phyloP scores from a whole-genome alignment of 2,329 filamentous ascomycete genomes.

The Akanthomyces lecanii region DNA sequence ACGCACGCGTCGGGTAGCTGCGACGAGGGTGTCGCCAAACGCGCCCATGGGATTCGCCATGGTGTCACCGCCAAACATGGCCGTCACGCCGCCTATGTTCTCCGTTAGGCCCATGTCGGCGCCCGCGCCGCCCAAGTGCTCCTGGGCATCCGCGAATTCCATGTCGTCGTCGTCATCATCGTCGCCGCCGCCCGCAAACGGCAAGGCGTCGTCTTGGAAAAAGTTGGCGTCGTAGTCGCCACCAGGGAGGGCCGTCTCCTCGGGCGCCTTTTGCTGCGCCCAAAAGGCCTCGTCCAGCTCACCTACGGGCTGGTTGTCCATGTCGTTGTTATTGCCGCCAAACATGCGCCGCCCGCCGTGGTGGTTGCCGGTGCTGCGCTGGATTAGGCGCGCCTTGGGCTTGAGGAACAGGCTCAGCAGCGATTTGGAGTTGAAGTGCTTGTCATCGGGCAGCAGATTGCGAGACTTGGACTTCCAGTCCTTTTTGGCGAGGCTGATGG shows the following conservation, averaged over 20 bases:
- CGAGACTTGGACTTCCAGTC: constrained; percentile 93
- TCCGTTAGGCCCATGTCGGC: constrained; percentile 44
- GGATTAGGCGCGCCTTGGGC: constrained; percentile 79
- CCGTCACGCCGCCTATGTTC: constrained; percentile 45
- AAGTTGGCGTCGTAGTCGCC: constrained; percentile 96
- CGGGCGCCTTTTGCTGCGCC: constrained; percentile 67
- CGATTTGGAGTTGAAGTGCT: constrained; percentile 94
- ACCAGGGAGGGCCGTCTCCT: constrained; percentile 54
- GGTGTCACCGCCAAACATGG: constrained; percentile 48
- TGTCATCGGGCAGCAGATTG: constrained; percentile 93
- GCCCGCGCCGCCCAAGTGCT: constrained; percentile 62
- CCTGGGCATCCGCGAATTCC: constrained; percentile 75
- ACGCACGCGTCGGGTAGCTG: constrained; percentile 56
- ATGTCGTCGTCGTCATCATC: constrained; percentile 63
- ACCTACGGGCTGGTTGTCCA: constrained; percentile 55
- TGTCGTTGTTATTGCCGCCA: constrained; percentile 35
- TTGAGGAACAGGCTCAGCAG: constrained; percentile 89
- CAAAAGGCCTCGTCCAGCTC: constrained; percentile 96
- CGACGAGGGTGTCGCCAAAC: constrained; percentile 65
- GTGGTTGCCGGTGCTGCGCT: constrained; percentile 51
- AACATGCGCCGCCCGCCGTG: constrained; percentile 39
- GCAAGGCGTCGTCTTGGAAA: constrained; percentile 83
- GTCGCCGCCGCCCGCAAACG: constrained; percentile 56
- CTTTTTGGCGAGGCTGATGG: constrained; percentile 83
- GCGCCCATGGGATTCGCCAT: constrained; percentile 39